Base-by-base conservation (phyloP, 345 rosid species). In the Moricandia moricandioides region DNA sequence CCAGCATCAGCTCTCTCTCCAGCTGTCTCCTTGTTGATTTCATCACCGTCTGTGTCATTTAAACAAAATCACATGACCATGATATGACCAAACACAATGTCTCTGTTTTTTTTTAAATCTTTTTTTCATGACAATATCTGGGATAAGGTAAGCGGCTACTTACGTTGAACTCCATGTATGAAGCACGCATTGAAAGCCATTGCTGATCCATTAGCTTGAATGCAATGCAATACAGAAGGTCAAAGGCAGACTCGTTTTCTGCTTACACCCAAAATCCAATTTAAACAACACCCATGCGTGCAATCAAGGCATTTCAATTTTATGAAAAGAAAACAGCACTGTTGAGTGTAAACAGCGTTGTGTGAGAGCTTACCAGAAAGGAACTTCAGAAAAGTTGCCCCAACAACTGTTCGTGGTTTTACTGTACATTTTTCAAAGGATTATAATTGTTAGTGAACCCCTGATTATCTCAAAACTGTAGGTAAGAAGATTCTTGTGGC, bases 141-240 rank as follows among this genome's bases (percentile, higher is more conserved):
- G 4, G 29, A 21, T 37, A 31, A 6, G 58, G 26, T 60, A 35
- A 63, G 49, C 4, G 16, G 13, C 21, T n/a, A 31, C 78, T 65
- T 82, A 96, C 99, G 74, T 96, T 96, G 70, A 96, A 96, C 82
- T 96, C 99, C 99, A 96, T 96, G 83, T 96, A 96, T 30, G 97
- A 96, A 7, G 99, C 99, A 1, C 83, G 99, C 93, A 92, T 96
- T 55, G 87, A 40, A 75, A 92, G 98, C 99, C 99, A 96, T 72
- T 87, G 90, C 16, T 86, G 89, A 80, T 96, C 98, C 99, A 96
- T 92, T 73, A 96, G 83, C 86, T 96, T 92, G 90, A 92, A 96
- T 8, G 98, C 88, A 75, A 92, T 89, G 85, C 99, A 92, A 69
- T 96, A 96, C 8, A 96, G 97, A 76, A 88, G 85, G 80, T 96